Evolutionary conservation across 352 stramenopile species (phyloP).

Genomic region (Phytopythium chamaehyphon): DNA sequence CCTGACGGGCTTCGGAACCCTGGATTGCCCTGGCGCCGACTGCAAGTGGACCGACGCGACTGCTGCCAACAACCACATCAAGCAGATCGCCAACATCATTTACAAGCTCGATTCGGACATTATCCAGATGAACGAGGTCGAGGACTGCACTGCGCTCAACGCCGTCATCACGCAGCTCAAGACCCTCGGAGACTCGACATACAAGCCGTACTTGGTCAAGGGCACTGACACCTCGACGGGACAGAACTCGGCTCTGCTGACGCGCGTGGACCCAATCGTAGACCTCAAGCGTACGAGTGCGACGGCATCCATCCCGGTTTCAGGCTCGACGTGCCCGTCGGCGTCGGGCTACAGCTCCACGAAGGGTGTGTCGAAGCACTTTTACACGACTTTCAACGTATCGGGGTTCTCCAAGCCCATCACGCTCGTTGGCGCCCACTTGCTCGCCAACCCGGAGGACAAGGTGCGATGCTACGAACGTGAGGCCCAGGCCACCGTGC

Average conservation of each 20-base stretch:
- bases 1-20: constrained; percentile 29
- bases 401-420: constrained; percentile 57
- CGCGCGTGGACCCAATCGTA: constrained; percentile 48
- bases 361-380: constrained; percentile 63
- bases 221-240: constrained; percentile 56
- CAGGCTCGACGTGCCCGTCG: constrained; percentile 45
- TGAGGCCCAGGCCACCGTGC: constrained; percentile 53
- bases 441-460: constrained; percentile 56
- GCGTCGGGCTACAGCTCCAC: constrained; percentile 31
- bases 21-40: constrained; percentile 38
- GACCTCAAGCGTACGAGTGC: constrained; percentile 35
- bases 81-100: constrained; percentile 46
- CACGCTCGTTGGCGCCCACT: constrained; percentile 55
- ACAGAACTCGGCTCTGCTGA: constrained; percentile 63
- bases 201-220: constrained; percentile 56
- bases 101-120: constrained; percentile 56
- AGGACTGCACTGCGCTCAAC: constrained; percentile 46
- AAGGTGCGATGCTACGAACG: constrained; percentile 50
- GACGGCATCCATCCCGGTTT: constrained; percentile 34
- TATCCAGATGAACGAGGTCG: constrained; percentile 59
- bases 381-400: constrained; percentile 66
- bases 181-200: constrained; percentile 41
- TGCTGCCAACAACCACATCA: constrained; percentile 43
- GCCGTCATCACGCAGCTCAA: constrained; percentile 43
- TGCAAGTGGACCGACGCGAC: constrained; percentile 51